phyloP scores from a whole-genome alignment of 306 rosid genomes.

The Coriaria nepalensis region DNA sequence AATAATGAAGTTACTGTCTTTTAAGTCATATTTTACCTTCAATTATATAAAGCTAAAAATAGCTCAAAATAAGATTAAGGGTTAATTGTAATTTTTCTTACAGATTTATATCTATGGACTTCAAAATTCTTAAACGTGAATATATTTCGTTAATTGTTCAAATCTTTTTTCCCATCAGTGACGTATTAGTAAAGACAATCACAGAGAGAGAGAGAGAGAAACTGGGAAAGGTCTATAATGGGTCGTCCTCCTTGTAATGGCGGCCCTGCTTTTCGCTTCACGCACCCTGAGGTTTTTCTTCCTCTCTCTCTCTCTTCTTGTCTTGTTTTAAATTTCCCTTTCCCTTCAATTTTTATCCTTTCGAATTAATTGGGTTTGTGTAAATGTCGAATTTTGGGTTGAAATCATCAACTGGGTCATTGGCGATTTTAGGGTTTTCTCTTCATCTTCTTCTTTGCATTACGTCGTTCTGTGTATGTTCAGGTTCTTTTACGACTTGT shows the following conservation, averaged over 20 bases:
- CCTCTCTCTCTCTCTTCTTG: neutral
- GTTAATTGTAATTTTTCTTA: too few relatives aligned
- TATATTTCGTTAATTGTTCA: too few relatives aligned
- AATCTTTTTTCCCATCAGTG: too few relatives aligned
- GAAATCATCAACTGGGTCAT: neutral
- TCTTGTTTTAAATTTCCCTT: neutral
- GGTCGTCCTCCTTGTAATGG: constrained; percentile 97
- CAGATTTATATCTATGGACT: too few relatives aligned
- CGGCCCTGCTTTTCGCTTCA: constrained; percentile 95
- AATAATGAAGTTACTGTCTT: too few relatives aligned
- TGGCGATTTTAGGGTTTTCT: constrained; percentile 1
- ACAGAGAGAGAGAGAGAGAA: neutral
- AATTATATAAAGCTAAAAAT: too few relatives aligned
- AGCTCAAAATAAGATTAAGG: too few relatives aligned
- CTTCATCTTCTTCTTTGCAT: too few relatives aligned
- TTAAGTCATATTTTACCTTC: too few relatives aligned
- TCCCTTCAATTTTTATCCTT: neutral
- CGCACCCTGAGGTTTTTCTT: constrained; percentile 47
- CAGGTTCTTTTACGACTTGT: neutral
- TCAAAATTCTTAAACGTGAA: too few relatives aligned
- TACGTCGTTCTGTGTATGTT: too few relatives aligned
- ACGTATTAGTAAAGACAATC: constrained; percentile 3
- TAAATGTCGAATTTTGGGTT: constrained; percentile 1
- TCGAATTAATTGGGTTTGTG: neutral
- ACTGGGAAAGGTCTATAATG: constrained; percentile 22